phyloP scores from a whole-genome alignment of 805 yeast genomes.

The Monosporozyma unispora region DNA sequence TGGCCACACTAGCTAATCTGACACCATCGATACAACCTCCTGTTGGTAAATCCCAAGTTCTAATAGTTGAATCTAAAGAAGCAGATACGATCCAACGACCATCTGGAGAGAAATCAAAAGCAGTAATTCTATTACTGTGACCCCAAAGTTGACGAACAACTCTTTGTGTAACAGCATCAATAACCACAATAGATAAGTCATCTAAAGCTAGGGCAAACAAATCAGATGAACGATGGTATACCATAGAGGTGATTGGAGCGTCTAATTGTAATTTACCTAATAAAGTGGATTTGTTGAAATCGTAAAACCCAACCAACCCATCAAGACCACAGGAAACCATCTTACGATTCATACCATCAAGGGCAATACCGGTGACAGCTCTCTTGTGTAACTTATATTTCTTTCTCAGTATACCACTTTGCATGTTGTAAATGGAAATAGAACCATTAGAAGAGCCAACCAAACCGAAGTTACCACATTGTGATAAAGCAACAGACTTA shows the following conservation, averaged over 20 bases:
- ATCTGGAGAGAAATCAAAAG: constrained; percentile 84
- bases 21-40: constrained; percentile 96
- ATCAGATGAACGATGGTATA: constrained; percentile 75
- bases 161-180: constrained; percentile 73
- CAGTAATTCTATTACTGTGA: constrained; percentile 79
- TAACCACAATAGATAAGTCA: constrained; percentile 71
- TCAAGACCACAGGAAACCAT: constrained; percentile 86
- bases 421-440: constrained; percentile 79
- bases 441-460: constrained; percentile 86
- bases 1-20: constrained; percentile 65
- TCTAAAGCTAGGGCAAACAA: constrained; percentile 79
- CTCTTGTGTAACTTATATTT: constrained; percentile 62
- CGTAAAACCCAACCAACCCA: constrained; percentile 80
- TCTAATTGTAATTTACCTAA: constrained; percentile 59
- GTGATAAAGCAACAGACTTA: constrained; percentile 69
- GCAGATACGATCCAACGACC: constrained; percentile 91
- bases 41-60: constrained; percentile 97
- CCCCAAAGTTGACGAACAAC: constrained; percentile 85
- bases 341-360: constrained; percentile 83
- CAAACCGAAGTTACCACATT: constrained; percentile 91
- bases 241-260: constrained; percentile 69
- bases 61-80: constrained; percentile 73
- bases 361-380: constrained; percentile 78
- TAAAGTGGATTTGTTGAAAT: constrained; percentile 63
- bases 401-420: constrained; percentile 77